These are phyloP conservation scores for Xylaria sp. DNA, from an alignment of 2,329 filamentous ascomycete species.

Conservation along the genomic window DNA sequence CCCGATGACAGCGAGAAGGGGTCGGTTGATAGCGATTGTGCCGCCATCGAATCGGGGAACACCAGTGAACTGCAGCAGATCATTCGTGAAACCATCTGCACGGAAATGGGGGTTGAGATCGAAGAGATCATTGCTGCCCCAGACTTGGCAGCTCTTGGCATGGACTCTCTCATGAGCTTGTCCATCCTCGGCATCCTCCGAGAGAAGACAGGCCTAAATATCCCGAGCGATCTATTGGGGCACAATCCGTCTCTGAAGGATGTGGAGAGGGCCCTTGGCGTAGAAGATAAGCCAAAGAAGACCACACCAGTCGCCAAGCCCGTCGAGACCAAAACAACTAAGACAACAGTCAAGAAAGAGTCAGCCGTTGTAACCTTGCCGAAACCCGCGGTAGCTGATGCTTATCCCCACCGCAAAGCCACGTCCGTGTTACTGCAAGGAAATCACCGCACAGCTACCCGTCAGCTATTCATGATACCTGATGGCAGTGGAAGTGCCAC, in stretches of 20 bases:
- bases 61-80: constrained; percentile 54
- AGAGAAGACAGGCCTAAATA: constrained; percentile 58
- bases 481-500: constrained; percentile 66
- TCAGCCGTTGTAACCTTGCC: constrained; percentile 49
- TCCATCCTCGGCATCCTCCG: constrained; percentile 60
- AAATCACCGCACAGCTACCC: constrained; percentile 53
- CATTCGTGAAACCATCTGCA: constrained; percentile 70
- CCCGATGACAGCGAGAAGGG: constrained; percentile 58
- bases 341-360: constrained; percentile 32
- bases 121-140: constrained; percentile 63
- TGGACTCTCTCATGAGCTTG: constrained; percentile 64
- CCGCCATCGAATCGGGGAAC: constrained; percentile 45
- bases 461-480: constrained; percentile 59
- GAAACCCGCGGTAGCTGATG: constrained; percentile 48
- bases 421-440: constrained; percentile 55
- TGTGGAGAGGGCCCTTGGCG: constrained; percentile 67
- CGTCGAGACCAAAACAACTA: constrained; percentile 34
- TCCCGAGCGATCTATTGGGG: constrained; percentile 65
- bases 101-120: constrained; percentile 73
- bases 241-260: constrained; percentile 67
- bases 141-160: constrained; percentile 61
- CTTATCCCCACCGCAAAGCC: constrained; percentile 57
- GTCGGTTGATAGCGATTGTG: constrained; percentile 50
- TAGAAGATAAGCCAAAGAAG: constrained; percentile 50
- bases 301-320: constrained; percentile 36